phyloP scores from a whole-genome alignment of 2,329 filamentous ascomycete species.

The Exophiala lecanii-corni region DNA sequence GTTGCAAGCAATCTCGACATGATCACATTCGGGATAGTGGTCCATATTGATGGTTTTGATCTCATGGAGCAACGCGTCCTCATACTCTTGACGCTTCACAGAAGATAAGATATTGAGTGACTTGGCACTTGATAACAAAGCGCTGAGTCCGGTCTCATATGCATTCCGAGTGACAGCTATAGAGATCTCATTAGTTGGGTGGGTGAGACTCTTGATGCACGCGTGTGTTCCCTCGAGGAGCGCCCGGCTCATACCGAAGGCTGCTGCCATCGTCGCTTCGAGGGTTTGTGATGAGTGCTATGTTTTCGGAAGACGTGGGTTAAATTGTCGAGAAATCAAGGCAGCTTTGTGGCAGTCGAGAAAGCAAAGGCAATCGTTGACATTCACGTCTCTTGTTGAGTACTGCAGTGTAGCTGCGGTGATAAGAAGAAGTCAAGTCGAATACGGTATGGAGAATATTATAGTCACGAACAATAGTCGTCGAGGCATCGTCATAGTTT shows the following conservation, averaged over 20 bases:
- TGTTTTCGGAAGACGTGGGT: no score
- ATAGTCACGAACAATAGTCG: no score
- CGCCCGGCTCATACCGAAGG: constrained; percentile 13
- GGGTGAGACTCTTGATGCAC: neutral
- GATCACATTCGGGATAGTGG: neutral
- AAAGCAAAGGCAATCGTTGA: no score
- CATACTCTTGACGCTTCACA: neutral
- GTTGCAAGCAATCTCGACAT: neutral
- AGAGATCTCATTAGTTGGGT: neutral
- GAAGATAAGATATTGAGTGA: neutral
- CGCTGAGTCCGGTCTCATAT: neutral
- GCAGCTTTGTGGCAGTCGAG: no score
- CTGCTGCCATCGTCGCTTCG: constrained; percentile 29
- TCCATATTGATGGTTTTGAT: no score
- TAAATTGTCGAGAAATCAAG: no score
- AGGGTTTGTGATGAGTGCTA: no score
- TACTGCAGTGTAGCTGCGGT: no score
- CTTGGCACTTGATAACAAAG: neutral
- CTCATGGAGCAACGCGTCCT: neutral
- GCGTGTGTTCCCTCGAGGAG: neutral
- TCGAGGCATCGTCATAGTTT: no score
- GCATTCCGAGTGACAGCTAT: neutral
- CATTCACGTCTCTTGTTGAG: no score
- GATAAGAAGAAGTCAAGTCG: no score
- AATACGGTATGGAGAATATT: no score